phyloP scores from a whole-genome alignment of 805 yeast genomes.

The Barnettozyma siamensis region DNA sequence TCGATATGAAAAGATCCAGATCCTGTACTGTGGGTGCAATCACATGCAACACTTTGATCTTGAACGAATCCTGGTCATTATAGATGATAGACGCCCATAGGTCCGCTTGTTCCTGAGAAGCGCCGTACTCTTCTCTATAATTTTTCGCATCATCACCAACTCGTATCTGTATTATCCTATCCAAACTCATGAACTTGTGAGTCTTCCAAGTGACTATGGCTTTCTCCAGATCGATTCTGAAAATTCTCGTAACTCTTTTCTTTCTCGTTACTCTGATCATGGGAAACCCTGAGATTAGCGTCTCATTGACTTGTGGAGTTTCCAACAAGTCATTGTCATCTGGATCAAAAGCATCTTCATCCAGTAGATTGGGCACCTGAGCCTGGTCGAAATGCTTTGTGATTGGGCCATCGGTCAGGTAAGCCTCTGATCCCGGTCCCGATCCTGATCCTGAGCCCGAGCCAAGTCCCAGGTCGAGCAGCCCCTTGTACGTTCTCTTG shows the following conservation, averaged over 20 bases:
- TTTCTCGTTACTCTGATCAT: constrained; percentile 65
- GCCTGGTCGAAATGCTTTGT: constrained; percentile 17
- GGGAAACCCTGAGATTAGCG: constrained; percentile 53
- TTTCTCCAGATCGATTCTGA: constrained; percentile 48
- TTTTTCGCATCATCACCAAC: constrained; percentile 70
- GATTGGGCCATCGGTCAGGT: constrained; percentile 21
- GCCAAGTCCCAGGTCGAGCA: constrained; percentile 7
- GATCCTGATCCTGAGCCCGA: not conserved
- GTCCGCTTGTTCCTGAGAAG: constrained; percentile 56
- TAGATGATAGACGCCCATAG: constrained; percentile 83
- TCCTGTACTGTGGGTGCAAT: constrained; percentile 53
- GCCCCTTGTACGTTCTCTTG: constrained; percentile 15
- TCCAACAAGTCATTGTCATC: constrained; percentile 15
- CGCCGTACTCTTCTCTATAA: constrained; percentile 79
- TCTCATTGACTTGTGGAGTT: constrained; percentile 37
- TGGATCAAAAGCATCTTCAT: constrained; percentile 8
- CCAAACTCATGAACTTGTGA: constrained; percentile 43
- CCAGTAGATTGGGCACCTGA: not conserved
- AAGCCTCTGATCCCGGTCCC: too few relatives aligned
- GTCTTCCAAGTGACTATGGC: constrained; percentile 56
- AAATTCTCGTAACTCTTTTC: constrained; percentile 53
- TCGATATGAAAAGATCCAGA: constrained; percentile 47
- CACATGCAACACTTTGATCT: constrained; percentile 73
- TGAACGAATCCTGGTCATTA: constrained; percentile 48
- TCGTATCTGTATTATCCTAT: constrained; percentile 57